A percentile compares a stretch with the other conserved stretches of the same genome.
Conservation (phyloP, 2,329 filamentous ascomycete species). For the Fusarium sp. region DNA sequence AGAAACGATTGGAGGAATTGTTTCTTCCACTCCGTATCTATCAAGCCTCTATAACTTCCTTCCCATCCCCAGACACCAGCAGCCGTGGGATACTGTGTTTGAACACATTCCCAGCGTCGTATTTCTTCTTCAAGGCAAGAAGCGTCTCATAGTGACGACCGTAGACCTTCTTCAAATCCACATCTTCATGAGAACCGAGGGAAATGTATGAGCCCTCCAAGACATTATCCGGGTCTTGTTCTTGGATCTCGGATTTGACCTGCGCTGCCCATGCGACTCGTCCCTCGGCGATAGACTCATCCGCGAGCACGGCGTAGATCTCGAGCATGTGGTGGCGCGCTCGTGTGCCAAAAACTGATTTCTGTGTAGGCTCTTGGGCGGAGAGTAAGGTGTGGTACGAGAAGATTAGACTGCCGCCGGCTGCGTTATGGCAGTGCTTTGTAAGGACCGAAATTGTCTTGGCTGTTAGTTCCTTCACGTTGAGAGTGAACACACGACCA, state of each 20-base stretch:
- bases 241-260: background rate
- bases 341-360: background rate
- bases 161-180: constrained; percentile 4
- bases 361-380: background rate
- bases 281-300: background rate
- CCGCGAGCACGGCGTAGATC: constrained; percentile 2
- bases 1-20: no score
- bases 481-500: constrained; percentile 1
- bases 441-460: rapidly evolving
- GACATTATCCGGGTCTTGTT: constrained; percentile 3
- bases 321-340: constrained; percentile 17
- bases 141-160: background rate
- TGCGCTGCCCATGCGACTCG: background rate
- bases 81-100: constrained; percentile 6
- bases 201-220: constrained; percentile 16
- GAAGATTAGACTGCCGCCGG: background rate
- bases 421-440: background rate
- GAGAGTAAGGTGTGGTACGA: constrained; percentile 5
- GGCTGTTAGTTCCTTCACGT: rapidly evolving
- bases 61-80: rapidly evolving
- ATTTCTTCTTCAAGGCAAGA: background rate
- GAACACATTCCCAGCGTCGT: constrained; percentile 6
- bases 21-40: background rate
- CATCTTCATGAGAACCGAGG: background rate
- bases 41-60: background rate